Evolutionary conservation across 306 rosid genomes (phyloP).

Genomic region (Ammopiptanthus mongolicus): DNA sequence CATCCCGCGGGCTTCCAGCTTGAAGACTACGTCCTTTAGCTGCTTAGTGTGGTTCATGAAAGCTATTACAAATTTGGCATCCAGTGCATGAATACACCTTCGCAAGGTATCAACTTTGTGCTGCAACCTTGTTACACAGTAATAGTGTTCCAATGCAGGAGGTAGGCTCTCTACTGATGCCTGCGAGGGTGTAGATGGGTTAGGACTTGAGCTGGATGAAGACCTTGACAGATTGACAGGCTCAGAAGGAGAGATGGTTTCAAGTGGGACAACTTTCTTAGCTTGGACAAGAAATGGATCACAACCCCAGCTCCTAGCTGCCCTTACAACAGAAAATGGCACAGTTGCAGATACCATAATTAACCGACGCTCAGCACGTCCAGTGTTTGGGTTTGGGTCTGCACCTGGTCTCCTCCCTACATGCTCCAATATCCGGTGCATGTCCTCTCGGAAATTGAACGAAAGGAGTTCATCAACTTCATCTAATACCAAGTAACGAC

Average conservation of each 20-base stretch:
- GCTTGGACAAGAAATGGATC: slow-evolving; percentile 85
- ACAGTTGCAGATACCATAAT: slow-evolving; percentile 91
- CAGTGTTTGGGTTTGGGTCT: slow-evolving; percentile 32
- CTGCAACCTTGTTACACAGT: slow-evolving; percentile 69
- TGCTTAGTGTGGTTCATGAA: slow-evolving; percentile 95
- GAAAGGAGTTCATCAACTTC: slow-evolving; percentile 94
- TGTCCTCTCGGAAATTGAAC: slow-evolving; percentile 80
- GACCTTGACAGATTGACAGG: slow-evolving; percentile 45
- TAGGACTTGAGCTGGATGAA: slow-evolving; percentile 18
- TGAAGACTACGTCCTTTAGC: slow-evolving; percentile 84
- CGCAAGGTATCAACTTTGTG: slow-evolving; percentile 89
- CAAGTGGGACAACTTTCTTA: slow-evolving; percentile 59
- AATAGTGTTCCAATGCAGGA: slow-evolving; percentile 73
- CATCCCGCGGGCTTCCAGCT: slow-evolving; percentile 90
- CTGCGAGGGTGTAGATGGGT: slow-evolving; percentile 35
- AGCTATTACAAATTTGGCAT: slow-evolving; percentile 79
- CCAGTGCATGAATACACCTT: slow-evolving; percentile 81
- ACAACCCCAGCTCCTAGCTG: slow-evolving; percentile 85
- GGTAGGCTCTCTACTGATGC: slow-evolving; percentile 70
- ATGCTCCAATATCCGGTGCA: slow-evolving; percentile 90
- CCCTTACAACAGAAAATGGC: slow-evolving; percentile 87
- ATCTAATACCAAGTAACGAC: slow-evolving; percentile 76
- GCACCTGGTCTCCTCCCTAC: slow-evolving; percentile 75
- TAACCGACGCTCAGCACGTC: slow-evolving; percentile 56
- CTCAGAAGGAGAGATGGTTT: slow-evolving; percentile 42